Evolutionary conservation across 331 rosid species (phyloP).

Genomic region (Prunus yedoensis): DNA sequence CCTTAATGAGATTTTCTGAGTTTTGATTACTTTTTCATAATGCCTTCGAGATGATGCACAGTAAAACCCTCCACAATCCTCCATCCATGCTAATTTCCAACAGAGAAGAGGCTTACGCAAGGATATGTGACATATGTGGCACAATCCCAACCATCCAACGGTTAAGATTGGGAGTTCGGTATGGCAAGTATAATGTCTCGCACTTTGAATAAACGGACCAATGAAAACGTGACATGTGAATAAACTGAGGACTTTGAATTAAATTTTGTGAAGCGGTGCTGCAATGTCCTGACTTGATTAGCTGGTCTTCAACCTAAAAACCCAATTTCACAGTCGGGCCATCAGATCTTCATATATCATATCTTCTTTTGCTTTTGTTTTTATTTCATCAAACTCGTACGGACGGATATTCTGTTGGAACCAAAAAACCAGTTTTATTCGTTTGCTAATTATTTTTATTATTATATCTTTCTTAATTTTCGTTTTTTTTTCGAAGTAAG

Average conservation of each 20-base stretch:
- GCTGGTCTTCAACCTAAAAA: not conserved
- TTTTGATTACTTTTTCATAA: too few relatives aligned
- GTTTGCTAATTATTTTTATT: not conserved
- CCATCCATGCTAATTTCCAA: too few relatives aligned
- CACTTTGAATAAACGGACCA: not conserved
- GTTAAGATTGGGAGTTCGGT: not conserved
- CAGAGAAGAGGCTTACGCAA: too few relatives aligned
- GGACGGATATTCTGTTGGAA: conserved; percentile 49
- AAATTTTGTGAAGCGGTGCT: not conserved
- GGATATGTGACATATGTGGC: not conserved
- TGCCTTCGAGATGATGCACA: too few relatives aligned
- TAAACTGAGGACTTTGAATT: not conserved
- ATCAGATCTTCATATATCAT: not conserved
- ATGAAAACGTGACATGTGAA: not conserved
- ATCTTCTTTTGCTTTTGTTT: not conserved
- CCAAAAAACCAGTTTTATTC: conserved; percentile 24
- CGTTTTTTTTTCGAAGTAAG: not conserved
- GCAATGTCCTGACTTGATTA: too few relatives aligned
- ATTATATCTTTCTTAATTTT: not conserved
- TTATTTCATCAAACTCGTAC: conserved; percentile 34
- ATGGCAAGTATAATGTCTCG: not conserved
- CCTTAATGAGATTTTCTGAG: too few relatives aligned
- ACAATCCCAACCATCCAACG: not conserved
- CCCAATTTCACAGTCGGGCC: not conserved
- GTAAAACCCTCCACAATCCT: too few relatives aligned